These are phyloP conservation scores for Calonectria henricotiae DNA, from an alignment of 2,329 filamentous ascomycete species.

Conservation along the genomic window DNA sequence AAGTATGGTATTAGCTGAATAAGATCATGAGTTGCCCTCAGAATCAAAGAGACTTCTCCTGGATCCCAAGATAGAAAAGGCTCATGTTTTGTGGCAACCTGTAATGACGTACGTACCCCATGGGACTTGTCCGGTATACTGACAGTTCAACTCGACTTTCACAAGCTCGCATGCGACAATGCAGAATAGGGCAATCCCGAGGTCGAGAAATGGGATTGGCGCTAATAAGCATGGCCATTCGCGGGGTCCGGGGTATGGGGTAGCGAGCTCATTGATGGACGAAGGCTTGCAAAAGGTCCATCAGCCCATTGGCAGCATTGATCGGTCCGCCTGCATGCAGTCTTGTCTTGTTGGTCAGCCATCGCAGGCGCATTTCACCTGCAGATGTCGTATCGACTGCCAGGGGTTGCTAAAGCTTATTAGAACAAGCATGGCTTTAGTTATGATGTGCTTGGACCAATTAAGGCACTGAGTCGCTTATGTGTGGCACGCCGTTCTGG, in stretches of 20 bases:
- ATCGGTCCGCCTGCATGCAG: constrained; percentile 9
- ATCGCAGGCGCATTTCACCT: not conserved
- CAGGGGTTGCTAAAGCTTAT: constrained; percentile 18
- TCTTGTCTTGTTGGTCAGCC: constrained; percentile 18
- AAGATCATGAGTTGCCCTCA: not conserved
- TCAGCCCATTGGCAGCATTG: not conserved
- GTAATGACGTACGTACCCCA: not conserved
- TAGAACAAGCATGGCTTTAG: not conserved
- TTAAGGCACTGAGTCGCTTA: not conserved
- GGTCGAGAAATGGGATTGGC: constrained; percentile 3
- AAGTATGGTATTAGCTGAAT: not conserved
- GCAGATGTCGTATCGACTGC: constrained; percentile 14
- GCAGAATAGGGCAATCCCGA: constrained; percentile 26
- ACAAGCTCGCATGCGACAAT: constrained; percentile 26
- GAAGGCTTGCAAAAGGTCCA: constrained; percentile 32
- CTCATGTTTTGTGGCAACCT: not conserved
- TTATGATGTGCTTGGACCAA: constrained; percentile 26
- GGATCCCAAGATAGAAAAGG: constrained; percentile 11
- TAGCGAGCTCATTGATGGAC: constrained; percentile 10
- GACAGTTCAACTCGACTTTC: constrained; percentile 5
- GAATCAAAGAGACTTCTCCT: not conserved
- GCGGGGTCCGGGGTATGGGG: constrained; percentile 32
- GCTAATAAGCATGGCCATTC: not conserved
- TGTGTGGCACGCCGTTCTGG: not conserved
- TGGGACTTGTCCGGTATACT: not conserved